These are phyloP conservation scores for Elaeis oleifera DNA, from an alignment of 202 grass and related monocot species.

Conservation along the genomic window DNA sequence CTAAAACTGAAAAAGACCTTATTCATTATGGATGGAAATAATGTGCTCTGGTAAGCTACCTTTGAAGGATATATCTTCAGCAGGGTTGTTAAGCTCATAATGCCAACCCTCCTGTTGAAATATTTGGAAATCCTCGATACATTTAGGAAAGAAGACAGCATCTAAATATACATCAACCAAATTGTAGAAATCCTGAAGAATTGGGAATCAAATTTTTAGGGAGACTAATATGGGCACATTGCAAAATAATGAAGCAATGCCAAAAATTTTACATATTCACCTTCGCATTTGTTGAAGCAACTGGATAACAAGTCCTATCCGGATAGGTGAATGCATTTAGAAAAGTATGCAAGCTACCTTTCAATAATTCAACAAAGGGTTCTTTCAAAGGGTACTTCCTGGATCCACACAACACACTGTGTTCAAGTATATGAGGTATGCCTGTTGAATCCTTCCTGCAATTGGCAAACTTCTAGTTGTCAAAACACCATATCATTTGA, in stretches of 20 bases:
- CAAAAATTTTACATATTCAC: constrained; percentile 24
- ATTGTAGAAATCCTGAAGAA: constrained; percentile 95
- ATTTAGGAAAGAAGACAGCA: constrained; percentile 95
- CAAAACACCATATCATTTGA: too few relatives aligned
- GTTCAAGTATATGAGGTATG: constrained; percentile 99
- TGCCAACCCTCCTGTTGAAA: constrained; percentile 99
- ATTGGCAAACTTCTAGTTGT: not conserved
- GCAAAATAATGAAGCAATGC: constrained; percentile 16
- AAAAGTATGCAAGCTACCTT: constrained; percentile 95
- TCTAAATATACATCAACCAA: constrained; percentile 98
- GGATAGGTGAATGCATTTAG: constrained; percentile 99
- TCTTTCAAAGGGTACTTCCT: constrained; percentile 99
- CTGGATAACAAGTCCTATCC: constrained; percentile 95
- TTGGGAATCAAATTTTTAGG: not conserved
- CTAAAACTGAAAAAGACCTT: too few relatives aligned
- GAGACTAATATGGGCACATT: not conserved
- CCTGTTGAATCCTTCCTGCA: constrained; percentile 92
- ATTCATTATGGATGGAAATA: constrained; percentile 3
- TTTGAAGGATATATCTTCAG: constrained; percentile 96
- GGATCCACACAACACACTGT: constrained; percentile 95
- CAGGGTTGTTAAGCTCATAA: constrained; percentile 90
- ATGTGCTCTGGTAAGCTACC: constrained; percentile 31
- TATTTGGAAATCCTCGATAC: constrained; percentile 94
- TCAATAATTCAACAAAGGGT: constrained; percentile 98
- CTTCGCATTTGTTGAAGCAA: constrained; percentile 96